These are phyloP conservation scores for Cercospora berteroae DNA, from an alignment of 2,329 filamentous ascomycete species.

Conservation along the genomic window DNA sequence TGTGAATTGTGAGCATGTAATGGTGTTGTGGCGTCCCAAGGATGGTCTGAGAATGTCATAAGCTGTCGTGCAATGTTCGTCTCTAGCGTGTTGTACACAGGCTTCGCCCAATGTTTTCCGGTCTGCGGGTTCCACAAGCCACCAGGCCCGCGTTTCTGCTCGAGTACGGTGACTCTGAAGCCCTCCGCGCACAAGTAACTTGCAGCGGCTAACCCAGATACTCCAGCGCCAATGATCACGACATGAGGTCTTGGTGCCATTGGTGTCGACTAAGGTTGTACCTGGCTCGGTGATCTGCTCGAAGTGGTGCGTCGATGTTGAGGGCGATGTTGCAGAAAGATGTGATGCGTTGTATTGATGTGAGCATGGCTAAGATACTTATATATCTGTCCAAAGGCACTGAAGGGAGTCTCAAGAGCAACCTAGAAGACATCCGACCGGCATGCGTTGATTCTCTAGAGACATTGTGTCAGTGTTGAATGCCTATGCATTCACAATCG, in stretches of 20 bases:
- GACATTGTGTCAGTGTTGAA: not conserved
- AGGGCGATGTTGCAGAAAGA: not conserved
- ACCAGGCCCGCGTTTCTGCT: constrained; percentile 13
- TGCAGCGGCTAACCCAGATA: constrained; percentile 17
- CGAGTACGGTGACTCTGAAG: constrained; percentile 10
- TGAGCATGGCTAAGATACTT: not conserved
- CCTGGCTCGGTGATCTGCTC: not conserved
- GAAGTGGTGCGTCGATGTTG: not conserved
- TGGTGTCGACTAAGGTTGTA: not conserved
- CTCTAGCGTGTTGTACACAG: constrained; percentile 19
- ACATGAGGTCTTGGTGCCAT: not conserved
- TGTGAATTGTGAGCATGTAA: constrained; percentile 7
- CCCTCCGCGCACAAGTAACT: constrained; percentile 20
- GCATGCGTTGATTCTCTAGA: not conserved
- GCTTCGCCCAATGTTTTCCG: not conserved
- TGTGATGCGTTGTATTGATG: not conserved
- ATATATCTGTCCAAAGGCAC: not conserved
- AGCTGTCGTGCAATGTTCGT: constrained; percentile 20
- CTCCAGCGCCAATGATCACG: constrained; percentile 18
- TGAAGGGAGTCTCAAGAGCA: too few relatives aligned
- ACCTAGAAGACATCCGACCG: not conserved
- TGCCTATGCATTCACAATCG: not conserved
- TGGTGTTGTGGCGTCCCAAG: constrained; percentile 6
- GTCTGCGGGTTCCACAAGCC: constrained; percentile 16
- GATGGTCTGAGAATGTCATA: constrained; percentile 20